Evolutionary conservation across 306 rosid species (phyloP).

Genomic region (Casuarina equisetifolia): DNA sequence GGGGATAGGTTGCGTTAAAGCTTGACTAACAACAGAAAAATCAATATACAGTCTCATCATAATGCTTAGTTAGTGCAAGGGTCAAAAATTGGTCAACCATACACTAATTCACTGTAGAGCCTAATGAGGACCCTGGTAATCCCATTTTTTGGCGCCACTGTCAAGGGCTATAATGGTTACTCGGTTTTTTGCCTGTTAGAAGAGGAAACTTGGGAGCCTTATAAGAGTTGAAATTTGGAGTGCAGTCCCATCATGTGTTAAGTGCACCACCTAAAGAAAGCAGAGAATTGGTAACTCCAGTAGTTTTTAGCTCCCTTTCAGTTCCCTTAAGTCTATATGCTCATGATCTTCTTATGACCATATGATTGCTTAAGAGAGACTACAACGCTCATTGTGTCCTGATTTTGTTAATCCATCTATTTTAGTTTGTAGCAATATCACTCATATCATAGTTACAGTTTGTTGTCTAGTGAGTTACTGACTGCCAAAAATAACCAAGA

Average conservation of each 20-base stretch:
- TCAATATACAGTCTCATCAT: not conserved
- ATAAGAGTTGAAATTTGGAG: no score
- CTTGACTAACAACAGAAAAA: not conserved
- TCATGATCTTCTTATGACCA: not conserved
- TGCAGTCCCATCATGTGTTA: no score
- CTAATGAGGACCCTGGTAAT: no score
- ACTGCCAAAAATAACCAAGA: not conserved
- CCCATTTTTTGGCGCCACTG: no score
- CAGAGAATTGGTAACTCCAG: no score
- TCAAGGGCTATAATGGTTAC: no score
- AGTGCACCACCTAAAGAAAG: no score
- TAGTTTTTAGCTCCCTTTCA: not conserved
- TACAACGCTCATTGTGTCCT: not conserved
- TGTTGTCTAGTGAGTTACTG: not conserved
- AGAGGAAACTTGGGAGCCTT: no score
- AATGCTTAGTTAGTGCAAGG: not conserved
- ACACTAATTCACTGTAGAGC: no score
- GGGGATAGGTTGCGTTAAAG: not conserved
- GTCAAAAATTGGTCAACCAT: no score
- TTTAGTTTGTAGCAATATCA: not conserved
- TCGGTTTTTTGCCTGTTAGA: no score
- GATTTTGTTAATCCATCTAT: not conserved
- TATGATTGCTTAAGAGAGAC: not conserved
- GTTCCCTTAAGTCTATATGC: not conserved
- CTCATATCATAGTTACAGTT: not conserved